Evolutionary conservation across 1,284 basidiomycete species (phyloP).

Genomic region (Puccinia coronata): DNA sequence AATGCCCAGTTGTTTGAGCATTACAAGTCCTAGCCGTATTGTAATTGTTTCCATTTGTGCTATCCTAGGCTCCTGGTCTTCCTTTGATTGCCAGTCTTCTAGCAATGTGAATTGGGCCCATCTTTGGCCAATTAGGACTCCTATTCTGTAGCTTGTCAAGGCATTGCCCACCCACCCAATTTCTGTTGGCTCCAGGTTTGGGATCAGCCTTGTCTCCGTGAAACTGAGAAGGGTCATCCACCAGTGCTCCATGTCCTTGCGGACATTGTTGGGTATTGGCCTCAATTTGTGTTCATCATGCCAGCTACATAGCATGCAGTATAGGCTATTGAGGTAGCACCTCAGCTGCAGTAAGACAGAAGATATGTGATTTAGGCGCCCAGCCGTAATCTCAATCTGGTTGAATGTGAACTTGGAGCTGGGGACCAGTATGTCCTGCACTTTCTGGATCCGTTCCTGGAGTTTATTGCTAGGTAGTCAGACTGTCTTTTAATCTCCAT

Average conservation of each 20-base stretch:
- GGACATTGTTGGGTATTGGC: neutral
- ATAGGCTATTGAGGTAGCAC: neutral
- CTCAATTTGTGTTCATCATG: neutral
- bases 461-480: neutral
- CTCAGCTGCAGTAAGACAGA: neutral
- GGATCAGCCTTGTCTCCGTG: neutral
- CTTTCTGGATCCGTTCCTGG: neutral
- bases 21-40: neutral
- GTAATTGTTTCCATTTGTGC: neutral
- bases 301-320: neutral
- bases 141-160: no score
- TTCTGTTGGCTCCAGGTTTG: neutral
- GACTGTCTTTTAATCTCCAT: neutral
- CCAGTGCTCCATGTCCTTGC: neutral
- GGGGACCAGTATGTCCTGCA: no score
- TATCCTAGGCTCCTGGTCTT: neutral
- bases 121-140: no score
- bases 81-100: no score
- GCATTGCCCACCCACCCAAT: neutral
- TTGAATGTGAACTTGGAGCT: neutral
- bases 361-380: neutral
- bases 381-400: neutral
- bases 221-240: neutral
- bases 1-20: neutral
- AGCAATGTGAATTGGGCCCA: no score